Evolutionary conservation across 2,329 filamentous ascomycete genomes (phyloP), one percentile per base, ranked within the genome.

Genomic region (Neospermospora avenae): DNA sequence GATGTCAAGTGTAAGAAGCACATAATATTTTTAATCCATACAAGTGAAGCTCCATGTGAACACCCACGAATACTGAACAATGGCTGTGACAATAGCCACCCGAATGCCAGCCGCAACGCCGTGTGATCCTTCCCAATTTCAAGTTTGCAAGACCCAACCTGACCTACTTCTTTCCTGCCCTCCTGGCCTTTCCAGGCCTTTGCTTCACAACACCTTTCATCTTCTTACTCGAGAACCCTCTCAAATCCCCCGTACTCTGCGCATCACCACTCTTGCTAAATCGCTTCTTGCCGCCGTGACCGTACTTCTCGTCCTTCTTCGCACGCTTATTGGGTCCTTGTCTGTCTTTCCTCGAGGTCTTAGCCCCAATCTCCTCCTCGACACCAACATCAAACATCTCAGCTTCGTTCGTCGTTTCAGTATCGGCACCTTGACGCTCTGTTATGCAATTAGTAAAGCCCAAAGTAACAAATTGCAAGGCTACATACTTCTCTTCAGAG

Each of bases 201-300:
- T 78, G 76, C 44, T 74, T 69, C 45, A 75, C 70, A n/a, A 66
- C 68, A 4, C 78, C 81, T 81, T 96, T 96, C 91, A 96, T 96
- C 77, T 86, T 89, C 80, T 88, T 91, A 39, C 81, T 82, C 57
- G 88, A 92, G 78, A 96, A 98, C 1, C 84, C 85, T 63, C 85
- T 85, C 68, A 96, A 77, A 74, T 99, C 95, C 63, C 85, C 88
- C 49, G 87, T 92, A 66, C 90, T 96, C 63, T 83, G 73, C 52
- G 93, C 92, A 76, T 97, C 93, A 68, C 91, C 91, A 63, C 92
- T 96, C 84, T 99, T 99, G 59, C 82, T 77, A 74, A 92, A 87
- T 58, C 89, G 83, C 83, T 99, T 99, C 85, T 96, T 97, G 69
- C 95, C 95, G 62, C 95, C 95, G 72, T 93, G 96, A 24, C 95